Evolutionary conservation across 2,329 filamentous ascomycete genomes (phyloP), one percentile per base, ranked within the genome.

Genomic region (Monosporascus sp.): DNA sequence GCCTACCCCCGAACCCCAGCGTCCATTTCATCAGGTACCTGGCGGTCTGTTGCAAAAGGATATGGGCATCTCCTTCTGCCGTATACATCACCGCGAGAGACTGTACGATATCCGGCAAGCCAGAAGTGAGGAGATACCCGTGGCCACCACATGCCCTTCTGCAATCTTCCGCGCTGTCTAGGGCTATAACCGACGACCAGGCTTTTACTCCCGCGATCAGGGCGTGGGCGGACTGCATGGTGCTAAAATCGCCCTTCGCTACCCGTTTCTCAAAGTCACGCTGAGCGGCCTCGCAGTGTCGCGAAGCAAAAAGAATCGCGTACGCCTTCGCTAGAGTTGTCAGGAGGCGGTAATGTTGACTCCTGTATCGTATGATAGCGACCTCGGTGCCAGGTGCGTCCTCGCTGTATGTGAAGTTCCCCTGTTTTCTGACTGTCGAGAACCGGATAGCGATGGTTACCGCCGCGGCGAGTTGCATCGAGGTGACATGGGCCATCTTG

Each of bases 41-140:
- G 5, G 64, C 63, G 22, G 72, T 60, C 59, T 75, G 69, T 52
- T 72, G 70, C 53, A 67, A 67, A 49, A 74, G 67, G 7, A 72
- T 70, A 52, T 69, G 71, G 49, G 72, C 75, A 52, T 75, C 72
- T 5, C 72, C 72, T 47, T 72, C 69, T 44, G 69, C 68, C 0
- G 69, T 71, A 5, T 60, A 58, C 1, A 58, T 58, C 8, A 61
- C 66, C 3, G 62, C 63, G 1, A 62, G 52, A 20, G 60, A 55
- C 25, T 61, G 58, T 18, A 67, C 61, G 18, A 70, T 68, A 7
- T 64, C 61, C 11, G 60, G 62, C 9, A 71, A 55, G 3, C 68
- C 68, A 17, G 64, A 65, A 17, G 65, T 63, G n/a, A 57, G 60
- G 41, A 68, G 59, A 44, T 68, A 73, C 1, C 71, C 71, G 50